Evolutionary conservation across 2,329 filamentous ascomycete genomes (phyloP).

Genomic region (Elsinoe australis): DNA sequence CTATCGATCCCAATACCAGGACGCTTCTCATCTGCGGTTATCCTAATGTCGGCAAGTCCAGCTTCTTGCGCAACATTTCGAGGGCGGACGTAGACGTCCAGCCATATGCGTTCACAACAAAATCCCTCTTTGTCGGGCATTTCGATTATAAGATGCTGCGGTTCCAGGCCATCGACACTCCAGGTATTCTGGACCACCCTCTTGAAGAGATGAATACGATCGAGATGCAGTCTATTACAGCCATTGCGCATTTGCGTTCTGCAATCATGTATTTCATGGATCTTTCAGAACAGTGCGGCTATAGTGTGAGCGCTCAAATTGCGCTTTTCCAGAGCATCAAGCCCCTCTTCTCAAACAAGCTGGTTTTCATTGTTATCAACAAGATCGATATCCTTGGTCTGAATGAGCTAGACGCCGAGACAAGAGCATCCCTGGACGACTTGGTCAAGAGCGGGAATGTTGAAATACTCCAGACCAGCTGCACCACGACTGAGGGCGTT

Average conservation of each 20-base stretch:
- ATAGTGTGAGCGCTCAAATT: conserved; percentile 86
- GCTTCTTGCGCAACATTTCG: conserved; percentile 85
- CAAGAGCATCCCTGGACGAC: conserved; percentile 67
- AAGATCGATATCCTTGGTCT: conserved; percentile 91
- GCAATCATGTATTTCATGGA: conserved; percentile 99
- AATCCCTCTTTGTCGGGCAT: conserved; percentile 93
- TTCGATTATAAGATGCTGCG: conserved; percentile 93
- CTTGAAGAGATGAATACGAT: conserved; percentile 99
- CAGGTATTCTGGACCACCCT: conserved; percentile 95
- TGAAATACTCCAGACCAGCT: conserved; percentile 86
- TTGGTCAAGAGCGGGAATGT: conserved; percentile 83
- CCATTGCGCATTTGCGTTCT: conserved; percentile 90
- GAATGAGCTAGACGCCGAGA: conserved; percentile 74
- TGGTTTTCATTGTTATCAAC: conserved; percentile 95
- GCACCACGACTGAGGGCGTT: conserved; percentile 88
- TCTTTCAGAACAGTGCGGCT: conserved; percentile 91
- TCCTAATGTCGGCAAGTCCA: conserved; percentile 95
- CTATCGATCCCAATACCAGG: conserved; percentile 96
- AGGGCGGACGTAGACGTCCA: conserved; percentile 94
- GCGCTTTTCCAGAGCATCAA: conserved; percentile 94
- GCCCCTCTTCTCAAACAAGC: conserved; percentile 92
- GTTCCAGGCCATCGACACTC: conserved; percentile 92
- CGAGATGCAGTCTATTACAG: conserved; percentile 97
- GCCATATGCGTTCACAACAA: conserved; percentile 97
- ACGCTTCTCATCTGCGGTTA: conserved; percentile 96